Evolutionary conservation across 116 monocot species (phyloP).

Genomic region (Posidonia oceanica): DNA sequence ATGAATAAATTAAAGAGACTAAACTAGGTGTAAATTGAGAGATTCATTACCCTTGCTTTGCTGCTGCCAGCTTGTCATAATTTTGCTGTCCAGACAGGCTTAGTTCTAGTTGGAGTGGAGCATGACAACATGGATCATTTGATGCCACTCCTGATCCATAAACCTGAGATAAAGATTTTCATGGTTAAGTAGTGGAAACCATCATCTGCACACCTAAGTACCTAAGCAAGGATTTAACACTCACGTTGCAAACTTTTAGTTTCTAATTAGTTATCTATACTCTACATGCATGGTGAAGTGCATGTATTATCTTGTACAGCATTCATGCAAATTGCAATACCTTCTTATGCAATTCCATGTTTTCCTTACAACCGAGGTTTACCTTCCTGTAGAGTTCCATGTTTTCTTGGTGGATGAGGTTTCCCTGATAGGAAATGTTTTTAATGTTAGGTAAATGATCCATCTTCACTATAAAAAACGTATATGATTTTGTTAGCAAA

Average conservation of each 20-base stretch:
- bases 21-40: not conserved
- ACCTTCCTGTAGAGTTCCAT: constrained; percentile 11
- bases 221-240: not conserved
- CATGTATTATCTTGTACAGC: too few relatives aligned
- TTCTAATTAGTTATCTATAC: not conserved
- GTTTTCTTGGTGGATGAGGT: constrained; percentile 16
- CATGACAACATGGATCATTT: constrained; percentile 5
- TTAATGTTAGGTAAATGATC: not conserved
- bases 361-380: constrained; percentile 7
- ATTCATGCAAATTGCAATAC: not conserved
- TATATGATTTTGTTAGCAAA: not conserved
- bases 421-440: constrained; percentile 5
- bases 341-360: constrained; percentile 13
- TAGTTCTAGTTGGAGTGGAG: constrained; percentile 33
- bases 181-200: not conserved
- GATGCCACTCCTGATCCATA: constrained; percentile 9
- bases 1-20: too few relatives aligned
- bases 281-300: too few relatives aligned
- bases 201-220: constrained; percentile 21
- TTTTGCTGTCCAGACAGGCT: constrained; percentile 24
- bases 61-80: constrained; percentile 6
- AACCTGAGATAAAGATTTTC: constrained; percentile 17
- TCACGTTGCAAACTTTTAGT: not conserved
- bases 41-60: constrained; percentile 22
- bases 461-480: not conserved